Percentiles rank a stretch among this genome's conserved stretches.
Conservation (phyloP, 768 basidiomycete genomes). For the Rhizopogon sp. region DNA sequence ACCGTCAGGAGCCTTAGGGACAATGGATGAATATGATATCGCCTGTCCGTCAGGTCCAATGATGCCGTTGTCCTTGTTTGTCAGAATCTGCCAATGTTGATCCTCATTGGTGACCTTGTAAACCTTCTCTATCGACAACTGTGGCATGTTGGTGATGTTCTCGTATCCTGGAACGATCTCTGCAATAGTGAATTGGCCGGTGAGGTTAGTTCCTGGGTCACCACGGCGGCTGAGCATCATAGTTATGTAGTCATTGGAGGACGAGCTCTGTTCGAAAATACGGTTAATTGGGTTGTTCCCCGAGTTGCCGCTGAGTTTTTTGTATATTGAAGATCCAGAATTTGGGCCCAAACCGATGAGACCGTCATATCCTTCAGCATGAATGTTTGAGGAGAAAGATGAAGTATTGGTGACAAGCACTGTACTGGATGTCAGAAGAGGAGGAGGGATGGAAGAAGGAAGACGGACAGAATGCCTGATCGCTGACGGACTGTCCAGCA, state of each 20-base stretch:
- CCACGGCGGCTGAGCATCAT: constrained; percentile 58
- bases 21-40: constrained; percentile 59
- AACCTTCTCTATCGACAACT: constrained; percentile 63
- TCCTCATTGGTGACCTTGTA: constrained; percentile 54
- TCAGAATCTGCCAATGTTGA: constrained; percentile 78
- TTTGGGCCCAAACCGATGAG: constrained; percentile 80
- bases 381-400: constrained; percentile 57
- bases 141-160: constrained; percentile 55
- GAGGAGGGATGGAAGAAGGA: not conserved
- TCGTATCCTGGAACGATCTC: constrained; percentile 61
- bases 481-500: constrained; percentile 49
- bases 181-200: constrained; percentile 66
- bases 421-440: constrained; percentile 19
- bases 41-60: constrained; percentile 72
- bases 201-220: constrained; percentile 42
- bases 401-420: constrained; percentile 62
- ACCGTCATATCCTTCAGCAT: constrained; percentile 60
- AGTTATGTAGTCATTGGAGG: constrained; percentile 59
- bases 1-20: constrained; percentile 58
- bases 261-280: constrained; percentile 57
- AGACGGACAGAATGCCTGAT: constrained; percentile 64
- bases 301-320: constrained; percentile 42
- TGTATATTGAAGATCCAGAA: constrained; percentile 57
- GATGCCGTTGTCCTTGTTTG: constrained; percentile 60
- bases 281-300: constrained; percentile 60